These are phyloP conservation scores for Selaginella tamariscina DNA, from an alignment of 75 land plant species.

Conservation along the genomic window DNA sequence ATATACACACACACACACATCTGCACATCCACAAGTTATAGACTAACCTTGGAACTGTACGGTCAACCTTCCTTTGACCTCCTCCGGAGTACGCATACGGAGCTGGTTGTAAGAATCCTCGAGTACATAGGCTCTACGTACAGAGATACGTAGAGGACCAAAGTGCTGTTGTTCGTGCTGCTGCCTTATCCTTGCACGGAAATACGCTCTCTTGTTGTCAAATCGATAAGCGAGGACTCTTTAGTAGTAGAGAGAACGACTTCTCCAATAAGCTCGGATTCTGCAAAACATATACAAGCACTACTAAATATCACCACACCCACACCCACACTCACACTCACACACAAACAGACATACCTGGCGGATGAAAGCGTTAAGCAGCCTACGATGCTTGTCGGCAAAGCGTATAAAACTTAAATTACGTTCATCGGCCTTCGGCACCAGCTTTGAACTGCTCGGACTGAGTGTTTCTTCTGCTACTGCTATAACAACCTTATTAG, in stretches of 20 bases:
- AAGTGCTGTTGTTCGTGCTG: conserved; percentile 94
- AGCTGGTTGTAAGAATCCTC: conserved; percentile 97
- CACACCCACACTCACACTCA: too few relatives aligned
- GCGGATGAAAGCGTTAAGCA: conserved; percentile 82
- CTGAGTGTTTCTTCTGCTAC: conserved; percentile 43
- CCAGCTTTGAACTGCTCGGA: conserved; percentile 4
- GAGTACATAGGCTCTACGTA: conserved; percentile 85
- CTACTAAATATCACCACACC: too few relatives aligned
- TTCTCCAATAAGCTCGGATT: conserved; percentile 91
- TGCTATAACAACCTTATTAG: too few relatives aligned
- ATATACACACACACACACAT: too few relatives aligned
- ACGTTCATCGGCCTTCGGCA: conserved; percentile 46
- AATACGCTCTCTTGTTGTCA: conserved; percentile 90
- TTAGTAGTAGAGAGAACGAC: conserved; percentile 78
- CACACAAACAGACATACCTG: too few relatives aligned
- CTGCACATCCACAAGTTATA: too few relatives aligned
- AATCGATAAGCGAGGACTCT: conserved; percentile 90
- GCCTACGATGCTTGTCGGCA: conserved; percentile 78
- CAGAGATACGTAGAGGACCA: conserved; percentile 75
- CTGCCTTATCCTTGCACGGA: conserved; percentile 82
- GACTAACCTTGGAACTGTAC: conserved; percentile 98
- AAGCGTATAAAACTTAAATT: conserved; percentile 62
- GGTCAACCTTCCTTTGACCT: conserved; percentile 78
- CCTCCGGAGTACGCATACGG: conserved; percentile 75
- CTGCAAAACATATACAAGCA: too few relatives aligned